Percentiles rank a stretch among this genome's conserved stretches.
Conservation (phyloP, 495 filamentous ascomycete species). For the Hypoxylon cercidicola region DNA sequence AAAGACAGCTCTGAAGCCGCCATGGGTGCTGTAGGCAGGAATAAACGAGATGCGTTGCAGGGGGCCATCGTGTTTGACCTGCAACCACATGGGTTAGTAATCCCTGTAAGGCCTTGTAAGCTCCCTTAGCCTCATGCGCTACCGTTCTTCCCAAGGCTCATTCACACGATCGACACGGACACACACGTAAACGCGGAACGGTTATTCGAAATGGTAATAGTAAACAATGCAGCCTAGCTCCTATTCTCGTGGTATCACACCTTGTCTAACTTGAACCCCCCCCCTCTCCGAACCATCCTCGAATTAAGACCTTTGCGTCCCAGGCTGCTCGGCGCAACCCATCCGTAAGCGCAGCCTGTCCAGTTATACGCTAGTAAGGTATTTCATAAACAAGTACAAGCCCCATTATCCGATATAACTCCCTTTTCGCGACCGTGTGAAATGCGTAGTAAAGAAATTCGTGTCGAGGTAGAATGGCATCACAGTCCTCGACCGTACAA, state of each 20-base stretch:
- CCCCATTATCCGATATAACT: conserved; percentile 16
- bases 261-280: too few relatives aligned
- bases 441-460: conserved; percentile 14
- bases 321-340: too few relatives aligned
- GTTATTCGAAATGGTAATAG: too few relatives aligned
- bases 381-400: too few relatives aligned
- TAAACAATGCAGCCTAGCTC: too few relatives aligned
- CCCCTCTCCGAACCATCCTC: too few relatives aligned
- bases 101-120: conserved; percentile 22
- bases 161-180: too few relatives aligned
- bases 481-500: too few relatives aligned
- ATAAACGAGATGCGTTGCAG: conserved; percentile 40
- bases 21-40: conserved; percentile 16
- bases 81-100: conserved; percentile 20
- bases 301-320: too few relatives aligned
- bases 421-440: conserved; percentile 20
- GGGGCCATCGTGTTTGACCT: conserved; percentile 33
- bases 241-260: too few relatives aligned
- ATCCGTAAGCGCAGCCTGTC: too few relatives aligned
- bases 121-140: conserved; percentile 23
- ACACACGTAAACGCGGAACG: too few relatives aligned
- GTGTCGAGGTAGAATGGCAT: conserved; percentile 10
- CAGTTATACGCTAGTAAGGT: conserved; percentile 5
- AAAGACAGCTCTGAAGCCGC: not conserved
- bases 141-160: not conserved